Evolutionary conservation across 2,329 filamentous ascomycete species (phyloP), one percentile per base, ranked within the genome.

Genomic region (Tolypocladium capitatum): DNA sequence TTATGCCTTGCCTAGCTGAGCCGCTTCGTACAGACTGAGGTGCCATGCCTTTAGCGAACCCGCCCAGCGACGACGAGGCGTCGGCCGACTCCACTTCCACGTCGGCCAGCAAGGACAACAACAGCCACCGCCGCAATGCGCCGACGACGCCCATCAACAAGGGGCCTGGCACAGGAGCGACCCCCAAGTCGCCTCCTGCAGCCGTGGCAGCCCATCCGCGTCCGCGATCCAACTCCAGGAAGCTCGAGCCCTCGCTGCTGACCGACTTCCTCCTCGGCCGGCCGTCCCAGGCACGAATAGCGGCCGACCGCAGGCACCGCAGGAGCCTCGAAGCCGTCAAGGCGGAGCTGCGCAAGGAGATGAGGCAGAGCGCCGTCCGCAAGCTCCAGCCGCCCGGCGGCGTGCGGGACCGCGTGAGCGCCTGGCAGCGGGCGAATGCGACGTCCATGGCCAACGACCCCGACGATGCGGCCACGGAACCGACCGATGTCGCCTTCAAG

Each of bases 361-460:
- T 79, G 75, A 75, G 74, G 46, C 70, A 80, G 54, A 76, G 70
- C 7, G 65, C 72, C n/a, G 77, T 75, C 46, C 73, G 66, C 61
- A 80, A 69, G 64, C 71, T 79, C 55, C 81, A 70, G 65, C 77
- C 69, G 58, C 84, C 79, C 0, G 75, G 76, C 4, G 78, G 78
- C n/a, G 84, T 94, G 43, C 78, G 78, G 52, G 84, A 86, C 55
- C 81, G 89, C 58, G 86, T 95, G 46, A 83, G 82, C 56, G 77
- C 83, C 65, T 95, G 89, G 89, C 88, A 95, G 64, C 83, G 83
- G 59, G 73, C 82, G 55, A 87, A 84, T 58, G 84, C 83, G 32
- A 75, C 76, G 6, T 83, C 81, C 27, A 75, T 83, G 65, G 67
- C 59, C 4, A 66, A 65, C 2, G 69, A 75, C 48, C 73, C 74